These are phyloP conservation scores for Termitomyces bulborhizus DNA, from an alignment of 768 basidiomycete genomes.

Conservation along the genomic window DNA sequence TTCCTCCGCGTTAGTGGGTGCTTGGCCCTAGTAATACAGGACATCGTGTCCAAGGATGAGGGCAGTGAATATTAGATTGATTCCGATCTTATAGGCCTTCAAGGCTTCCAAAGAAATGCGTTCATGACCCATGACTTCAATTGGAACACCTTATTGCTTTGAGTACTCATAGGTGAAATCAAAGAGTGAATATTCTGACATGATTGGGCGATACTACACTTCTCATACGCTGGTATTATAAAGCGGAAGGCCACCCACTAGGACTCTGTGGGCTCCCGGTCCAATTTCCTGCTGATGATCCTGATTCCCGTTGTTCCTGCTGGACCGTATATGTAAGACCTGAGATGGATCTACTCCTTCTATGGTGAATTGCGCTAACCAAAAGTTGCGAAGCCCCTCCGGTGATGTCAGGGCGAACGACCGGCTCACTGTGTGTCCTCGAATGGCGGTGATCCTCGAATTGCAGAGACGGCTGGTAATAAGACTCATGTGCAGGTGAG, in stretches of 20 bases:
- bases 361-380: slow-evolving; percentile 14
- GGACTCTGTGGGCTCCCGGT: slow-evolving; percentile 3
- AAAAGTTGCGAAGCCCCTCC: slow-evolving; percentile 2
- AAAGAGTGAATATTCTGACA: not conserved
- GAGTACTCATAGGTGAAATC: not conserved
- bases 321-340: slow-evolving; percentile 13
- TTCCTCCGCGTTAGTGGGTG: not conserved
- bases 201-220: not conserved
- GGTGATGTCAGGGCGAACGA: slow-evolving; percentile 9
- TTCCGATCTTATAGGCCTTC: too few species aligned
- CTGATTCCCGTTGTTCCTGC: slow-evolving; percentile 5
- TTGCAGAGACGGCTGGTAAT: slow-evolving; percentile 10
- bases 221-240: not conserved
- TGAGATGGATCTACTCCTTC: slow-evolving; percentile 20
- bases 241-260: slow-evolving; percentile 7
- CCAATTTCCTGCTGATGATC: slow-evolving; percentile 7
- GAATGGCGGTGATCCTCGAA: slow-evolving; percentile 12
- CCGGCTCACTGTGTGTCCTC: slow-evolving; percentile 13
- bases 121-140: too few species aligned
- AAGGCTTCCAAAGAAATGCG: too few species aligned
- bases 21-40: too few species aligned
- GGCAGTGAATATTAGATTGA: too few species aligned
- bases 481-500: slow-evolving; percentile 14
- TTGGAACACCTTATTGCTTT: not conserved
- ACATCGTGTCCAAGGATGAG: too few species aligned